These are phyloP conservation scores for Pseudogymnoascus sp. DNA, from an alignment of 2,329 filamentous ascomycete species.

Conservation along the genomic window DNA sequence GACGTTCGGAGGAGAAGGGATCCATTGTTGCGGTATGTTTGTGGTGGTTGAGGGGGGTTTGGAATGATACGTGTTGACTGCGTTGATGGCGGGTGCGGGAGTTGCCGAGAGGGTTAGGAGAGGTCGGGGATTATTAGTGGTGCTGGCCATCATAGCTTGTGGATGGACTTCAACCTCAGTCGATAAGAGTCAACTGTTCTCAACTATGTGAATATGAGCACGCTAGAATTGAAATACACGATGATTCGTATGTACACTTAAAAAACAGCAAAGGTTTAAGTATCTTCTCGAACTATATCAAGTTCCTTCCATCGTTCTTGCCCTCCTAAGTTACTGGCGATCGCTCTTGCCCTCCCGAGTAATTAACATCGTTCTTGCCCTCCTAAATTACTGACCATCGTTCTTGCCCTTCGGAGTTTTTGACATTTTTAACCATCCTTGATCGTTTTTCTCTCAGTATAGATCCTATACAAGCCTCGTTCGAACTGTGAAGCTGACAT, in stretches of 20 bases:
- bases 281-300: neutral
- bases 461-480: neutral
- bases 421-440: neutral
- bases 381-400: neutral
- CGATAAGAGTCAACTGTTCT: neutral
- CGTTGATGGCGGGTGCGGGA: neutral
- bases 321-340: neutral
- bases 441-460: neutral
- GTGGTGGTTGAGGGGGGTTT: neutral
- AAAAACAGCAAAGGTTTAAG: neutral
- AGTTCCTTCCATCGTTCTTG: neutral
- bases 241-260: neutral
- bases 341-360: neutral
- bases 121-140: conserved; percentile 3
- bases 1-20: conserved; percentile 63
- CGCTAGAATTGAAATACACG: neutral
- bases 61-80: conserved; percentile 4
- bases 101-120: conserved; percentile 3
- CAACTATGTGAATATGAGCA: neutral
- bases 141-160: neutral
- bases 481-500: neutral
- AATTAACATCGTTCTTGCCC: neutral
- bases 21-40: conserved; percentile 47
- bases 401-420: neutral
- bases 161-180: neutral